These are phyloP conservation scores for Priceomyces carsonii DNA, from an alignment of 805 yeast species.

Conservation along the genomic window DNA sequence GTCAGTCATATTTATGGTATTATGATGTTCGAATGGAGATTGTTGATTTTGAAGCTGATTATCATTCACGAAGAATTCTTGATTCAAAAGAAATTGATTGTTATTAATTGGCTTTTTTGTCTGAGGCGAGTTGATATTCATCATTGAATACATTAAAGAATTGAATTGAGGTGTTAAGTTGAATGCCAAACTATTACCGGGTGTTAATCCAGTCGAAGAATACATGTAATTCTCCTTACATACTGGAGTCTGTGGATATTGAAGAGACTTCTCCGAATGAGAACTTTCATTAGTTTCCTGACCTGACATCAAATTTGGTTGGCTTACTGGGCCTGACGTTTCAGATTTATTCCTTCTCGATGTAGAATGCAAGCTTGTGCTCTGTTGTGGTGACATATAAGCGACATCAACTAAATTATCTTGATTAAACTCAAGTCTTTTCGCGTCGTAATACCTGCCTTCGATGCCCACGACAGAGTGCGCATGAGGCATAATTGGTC, in stretches of 20 bases:
- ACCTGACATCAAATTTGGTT: background rate
- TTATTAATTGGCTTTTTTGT: constrained; percentile 16
- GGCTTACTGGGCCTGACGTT: constrained; percentile 12
- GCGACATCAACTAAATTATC: background rate
- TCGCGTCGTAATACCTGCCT: constrained; percentile 4
- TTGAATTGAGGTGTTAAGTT: constrained; percentile 43
- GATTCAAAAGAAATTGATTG: constrained; percentile 23
- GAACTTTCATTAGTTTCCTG: constrained; percentile 10
- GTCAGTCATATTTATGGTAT: constrained; percentile 19
- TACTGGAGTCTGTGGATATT: constrained; percentile 38
- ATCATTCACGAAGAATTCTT: constrained; percentile 25
- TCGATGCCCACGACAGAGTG: constrained; percentile 29
- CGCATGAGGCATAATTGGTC: no score
- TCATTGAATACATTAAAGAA: constrained; percentile 39
- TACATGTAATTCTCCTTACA: constrained; percentile 26
- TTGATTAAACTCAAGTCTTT: background rate
- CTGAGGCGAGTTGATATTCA: constrained; percentile 34
- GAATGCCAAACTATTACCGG: constrained; percentile 22
- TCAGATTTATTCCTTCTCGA: constrained; percentile 26
- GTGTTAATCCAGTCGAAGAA: constrained; percentile 31
- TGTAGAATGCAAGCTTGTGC: background rate
- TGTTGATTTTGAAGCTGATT: constrained; percentile 4
- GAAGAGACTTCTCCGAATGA: constrained; percentile 6
- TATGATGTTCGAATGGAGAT: constrained; percentile 4
- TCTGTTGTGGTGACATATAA: background rate